Conservation (phyloP, 257 asterid genomes). For the Striga asiatica region DNA sequence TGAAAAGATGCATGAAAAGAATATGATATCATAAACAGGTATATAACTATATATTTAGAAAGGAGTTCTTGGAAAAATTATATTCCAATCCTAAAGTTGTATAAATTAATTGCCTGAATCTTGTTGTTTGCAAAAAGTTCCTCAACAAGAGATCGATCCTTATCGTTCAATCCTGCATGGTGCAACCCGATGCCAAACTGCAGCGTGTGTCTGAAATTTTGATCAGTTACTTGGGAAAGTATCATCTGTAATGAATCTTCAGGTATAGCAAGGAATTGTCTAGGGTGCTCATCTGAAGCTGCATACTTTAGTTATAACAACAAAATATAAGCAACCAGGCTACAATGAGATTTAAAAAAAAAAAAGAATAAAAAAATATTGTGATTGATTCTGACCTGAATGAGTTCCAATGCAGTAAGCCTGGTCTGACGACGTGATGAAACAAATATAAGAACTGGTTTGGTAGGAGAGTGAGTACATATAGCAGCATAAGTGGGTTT, state of each 20-base stretch:
- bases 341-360: background rate
- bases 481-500: conserved; percentile 98
- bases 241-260: conserved; percentile 97
- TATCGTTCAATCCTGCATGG: conserved; percentile 94
- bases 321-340: conserved; percentile 12
- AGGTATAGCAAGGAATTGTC: conserved; percentile 73
- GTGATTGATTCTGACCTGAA: conserved; percentile 55
- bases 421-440: conserved; percentile 99
- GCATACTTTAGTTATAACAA: conserved; percentile 53
- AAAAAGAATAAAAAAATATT: conserved; percentile 6
- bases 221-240: conserved; percentile 88
- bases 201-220: conserved; percentile 88
- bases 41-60: conserved; percentile 12
- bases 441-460: conserved; percentile 94
- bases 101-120: conserved; percentile 58
- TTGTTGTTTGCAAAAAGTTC: conserved; percentile 96
- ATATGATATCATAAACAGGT: conserved; percentile 11
- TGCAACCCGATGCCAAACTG: conserved; percentile 98
- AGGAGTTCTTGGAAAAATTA: conserved; percentile 6
- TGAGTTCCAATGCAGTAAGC: conserved; percentile 96
- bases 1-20: conserved; percentile 21
- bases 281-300: conserved; percentile 91
- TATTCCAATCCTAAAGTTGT: conserved; percentile 12
- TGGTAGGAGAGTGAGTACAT: conserved; percentile 92
- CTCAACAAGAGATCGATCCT: conserved; percentile 94